These are phyloP conservation scores for Mrakiaceae sp. DNA, from an alignment of 1,284 basidiomycete genomes.

Conservation along the genomic window DNA sequence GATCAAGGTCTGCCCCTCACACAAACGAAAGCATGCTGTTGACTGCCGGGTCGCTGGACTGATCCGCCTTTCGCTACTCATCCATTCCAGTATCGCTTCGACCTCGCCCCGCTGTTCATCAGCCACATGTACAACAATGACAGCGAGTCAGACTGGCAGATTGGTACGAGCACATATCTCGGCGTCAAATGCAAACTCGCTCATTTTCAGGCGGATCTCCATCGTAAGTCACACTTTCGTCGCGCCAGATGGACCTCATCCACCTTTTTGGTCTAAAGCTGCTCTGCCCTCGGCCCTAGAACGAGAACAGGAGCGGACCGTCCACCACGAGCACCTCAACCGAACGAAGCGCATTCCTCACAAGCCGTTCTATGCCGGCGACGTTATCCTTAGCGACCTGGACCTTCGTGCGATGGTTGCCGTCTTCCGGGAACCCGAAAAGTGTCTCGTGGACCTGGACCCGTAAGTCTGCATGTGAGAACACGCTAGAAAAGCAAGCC, in stretches of 20 bases:
- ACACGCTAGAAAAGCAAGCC: too few relatives aligned
- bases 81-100: constrained; percentile 54
- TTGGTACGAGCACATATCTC: constrained; percentile 43
- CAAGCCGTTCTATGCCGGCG: constrained; percentile 88
- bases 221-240: constrained; percentile 37
- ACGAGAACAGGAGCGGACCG: constrained; percentile 61
- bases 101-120: constrained; percentile 66
- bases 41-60: too few relatives aligned
- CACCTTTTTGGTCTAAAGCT: too few relatives aligned
- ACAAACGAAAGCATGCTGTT: too few relatives aligned
- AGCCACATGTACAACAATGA: constrained; percentile 81
- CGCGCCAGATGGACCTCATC: too few relatives aligned
- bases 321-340: constrained; percentile 32
- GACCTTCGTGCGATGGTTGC: constrained; percentile 71
- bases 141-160: constrained; percentile 58
- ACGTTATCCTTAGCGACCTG: constrained; percentile 66
- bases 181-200: constrained; percentile 74
- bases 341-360: constrained; percentile 36
- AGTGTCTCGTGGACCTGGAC: not conserved
- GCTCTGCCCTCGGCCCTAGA: constrained; percentile 28
- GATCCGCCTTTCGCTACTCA: not conserved
- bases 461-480: too few relatives aligned
- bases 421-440: constrained; percentile 51
- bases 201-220: constrained; percentile 77
- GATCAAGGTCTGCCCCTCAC: constrained; percentile 46